phyloP scores from a whole-genome alignment of 2,329 filamentous ascomycete genomes.

The Fusarium coffeatum region DNA sequence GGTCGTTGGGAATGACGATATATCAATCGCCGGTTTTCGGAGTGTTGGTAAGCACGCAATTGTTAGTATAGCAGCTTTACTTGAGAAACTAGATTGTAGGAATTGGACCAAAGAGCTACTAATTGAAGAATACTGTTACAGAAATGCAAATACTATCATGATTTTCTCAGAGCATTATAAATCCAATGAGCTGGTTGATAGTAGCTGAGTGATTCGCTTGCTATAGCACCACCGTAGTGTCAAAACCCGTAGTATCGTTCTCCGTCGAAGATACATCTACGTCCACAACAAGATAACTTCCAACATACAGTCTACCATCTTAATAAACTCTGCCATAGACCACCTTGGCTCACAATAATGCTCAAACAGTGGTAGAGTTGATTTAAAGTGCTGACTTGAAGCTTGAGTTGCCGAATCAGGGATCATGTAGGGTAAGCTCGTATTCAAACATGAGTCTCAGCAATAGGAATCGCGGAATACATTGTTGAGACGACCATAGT shows the following conservation, averaged over 20 bases:
- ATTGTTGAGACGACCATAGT: fast-evolving
- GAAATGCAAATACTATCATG: fast-evolving
- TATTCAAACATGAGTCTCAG: fast-evolving
- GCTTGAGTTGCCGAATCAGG: not conserved
- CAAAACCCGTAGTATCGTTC: too few relatives aligned
- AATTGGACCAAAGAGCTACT: not conserved
- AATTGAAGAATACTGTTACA: fast-evolving
- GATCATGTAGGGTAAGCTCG: not conserved
- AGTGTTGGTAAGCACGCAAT: conserved; percentile 7
- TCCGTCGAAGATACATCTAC: fast-evolving
- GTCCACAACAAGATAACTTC: not conserved
- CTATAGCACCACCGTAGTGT: fast-evolving
- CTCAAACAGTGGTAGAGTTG: not conserved
- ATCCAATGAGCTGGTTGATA: not conserved
- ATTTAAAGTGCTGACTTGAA: not conserved
- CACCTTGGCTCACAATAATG: fast-evolving
- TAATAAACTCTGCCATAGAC: not conserved
- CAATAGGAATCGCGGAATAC: fast-evolving
- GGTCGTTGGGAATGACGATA: not conserved
- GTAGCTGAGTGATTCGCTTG: too few relatives aligned
- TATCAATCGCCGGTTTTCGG: conserved; percentile 20
- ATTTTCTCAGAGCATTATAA: not conserved
- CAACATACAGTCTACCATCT: fast-evolving
- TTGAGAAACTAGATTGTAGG: not conserved
- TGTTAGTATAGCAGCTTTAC: too few relatives aligned